Percentiles rank a stretch among this genome's conserved stretches.
Evolutionary conservation across 495 filamentous ascomycete genomes (phyloP).

Genomic region (Aspergillus egyptiacus): DNA sequence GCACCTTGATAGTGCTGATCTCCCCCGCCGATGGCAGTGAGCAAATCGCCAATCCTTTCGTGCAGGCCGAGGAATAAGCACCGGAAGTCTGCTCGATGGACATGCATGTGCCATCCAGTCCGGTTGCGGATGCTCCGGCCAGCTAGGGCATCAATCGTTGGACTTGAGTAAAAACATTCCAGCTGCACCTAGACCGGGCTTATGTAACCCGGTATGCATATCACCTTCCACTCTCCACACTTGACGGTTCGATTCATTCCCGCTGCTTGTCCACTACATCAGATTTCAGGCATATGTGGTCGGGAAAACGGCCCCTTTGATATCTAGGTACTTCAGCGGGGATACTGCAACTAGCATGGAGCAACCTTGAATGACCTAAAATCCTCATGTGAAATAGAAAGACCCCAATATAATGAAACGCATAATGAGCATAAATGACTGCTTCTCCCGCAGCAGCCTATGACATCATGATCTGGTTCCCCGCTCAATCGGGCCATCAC

Average conservation of each 20-base stretch:
- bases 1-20: slow-evolving; percentile 86
- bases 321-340: too few species aligned
- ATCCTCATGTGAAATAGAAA: neutral
- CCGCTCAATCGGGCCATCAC: slow-evolving; percentile 7
- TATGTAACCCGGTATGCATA: too few species aligned
- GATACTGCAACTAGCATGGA: neutral
- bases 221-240: neutral
- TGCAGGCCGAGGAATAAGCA: slow-evolving; percentile 56
- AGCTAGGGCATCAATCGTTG: neutral
- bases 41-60: slow-evolving; percentile 90
- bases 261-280: too few species aligned
- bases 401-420: slow-evolving; percentile 1
- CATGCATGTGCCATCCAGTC: neutral
- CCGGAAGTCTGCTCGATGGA: neutral
- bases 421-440: slow-evolving; percentile 4
- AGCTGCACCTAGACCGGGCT: too few species aligned
- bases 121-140: neutral
- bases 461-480: neutral
- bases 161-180: neutral
- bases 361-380: neutral
- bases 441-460: too few species aligned
- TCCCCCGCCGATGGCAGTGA: slow-evolving; percentile 92
- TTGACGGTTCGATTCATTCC: neutral
- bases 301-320: neutral
- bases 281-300: too few species aligned